These are phyloP conservation scores for Oryza australiensis DNA, from an alignment of 176 grass and related monocot genomes.

Conservation along the genomic window DNA sequence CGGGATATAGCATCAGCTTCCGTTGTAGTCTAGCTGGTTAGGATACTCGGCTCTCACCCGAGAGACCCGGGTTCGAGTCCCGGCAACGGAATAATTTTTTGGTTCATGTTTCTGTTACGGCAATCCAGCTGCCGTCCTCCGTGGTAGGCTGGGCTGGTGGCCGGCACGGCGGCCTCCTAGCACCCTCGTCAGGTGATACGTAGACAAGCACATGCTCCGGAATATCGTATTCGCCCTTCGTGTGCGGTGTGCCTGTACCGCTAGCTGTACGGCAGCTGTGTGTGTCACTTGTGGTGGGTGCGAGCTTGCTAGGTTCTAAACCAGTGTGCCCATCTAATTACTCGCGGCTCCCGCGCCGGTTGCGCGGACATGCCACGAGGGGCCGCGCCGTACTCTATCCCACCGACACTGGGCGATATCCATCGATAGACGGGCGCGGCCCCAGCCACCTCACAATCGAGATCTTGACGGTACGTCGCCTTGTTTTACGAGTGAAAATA, in stretches of 20 bases:
- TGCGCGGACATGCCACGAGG: slow-evolving; percentile 16
- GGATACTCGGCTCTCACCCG: slow-evolving; percentile 90
- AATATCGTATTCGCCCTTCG: not conserved
- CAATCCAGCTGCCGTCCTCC: too few relatives aligned
- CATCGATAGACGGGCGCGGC: not conserved
- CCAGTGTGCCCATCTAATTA: not conserved
- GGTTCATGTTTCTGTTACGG: too few relatives aligned
- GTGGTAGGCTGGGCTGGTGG: too few relatives aligned
- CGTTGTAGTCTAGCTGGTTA: slow-evolving; percentile 93
- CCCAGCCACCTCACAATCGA: not conserved
- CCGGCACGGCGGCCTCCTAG: too few relatives aligned
- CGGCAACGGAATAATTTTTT: slow-evolving; percentile 43
- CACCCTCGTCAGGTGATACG: too few relatives aligned
- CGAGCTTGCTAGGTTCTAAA: not conserved
- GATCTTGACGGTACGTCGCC: not conserved
- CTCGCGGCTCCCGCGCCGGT: not conserved
- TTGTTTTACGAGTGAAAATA: too few relatives aligned
- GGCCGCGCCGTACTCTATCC: not conserved
- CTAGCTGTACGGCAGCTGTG: not conserved
- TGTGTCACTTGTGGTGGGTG: not conserved
- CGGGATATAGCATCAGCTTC: not conserved
- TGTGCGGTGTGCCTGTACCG: too few relatives aligned
- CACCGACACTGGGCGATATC: not conserved
- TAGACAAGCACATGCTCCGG: too few relatives aligned
- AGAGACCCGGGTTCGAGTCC: slow-evolving; percentile 76